Base-by-base conservation (phyloP, 2,329 filamentous ascomycete genomes). In the Fusarium kyushuense region DNA sequence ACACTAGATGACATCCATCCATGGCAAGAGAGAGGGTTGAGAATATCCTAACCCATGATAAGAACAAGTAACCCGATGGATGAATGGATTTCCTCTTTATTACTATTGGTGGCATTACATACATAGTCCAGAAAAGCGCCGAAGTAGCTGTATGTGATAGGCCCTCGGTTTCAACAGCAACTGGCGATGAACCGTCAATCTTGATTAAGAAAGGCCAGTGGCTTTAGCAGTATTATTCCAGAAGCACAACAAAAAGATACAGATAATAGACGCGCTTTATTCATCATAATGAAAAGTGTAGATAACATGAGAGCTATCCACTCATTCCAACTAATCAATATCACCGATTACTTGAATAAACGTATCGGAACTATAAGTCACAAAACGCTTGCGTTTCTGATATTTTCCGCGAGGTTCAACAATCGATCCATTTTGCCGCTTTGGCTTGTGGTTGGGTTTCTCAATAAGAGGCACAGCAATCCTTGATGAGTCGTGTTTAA, bases 381-480 rank as follows among this genome's bases (percentile, higher is more conserved):
- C 33, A 13, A 29, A 40, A 51, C 8, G 40, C 17, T 29, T 19
- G 23, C 3, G 47, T 21, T 23, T 51, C 32, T 33, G 30, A 16
- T 38, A 16, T 16, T 51, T 38, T 12, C n/a, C 27, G 6, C 23
- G 33, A 40, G 10, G 23, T 17, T 17, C 23, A 16, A 29, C 17
- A 13, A n/a, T 51, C 33, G 35, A n/a, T 51, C 33, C 33, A 23
- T 29, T 38, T 25, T n/a, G n/a, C 47, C 47, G 47, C 14, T 33
- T 51, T 51, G 47, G 47, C 47, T 19, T 12, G 23, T 21, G 10
- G 9, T 14, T 14, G 17, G 11, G 13, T 36, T 19, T 40, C 32
- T 48, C n/a, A n/a, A 32, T 36, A 35, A 51, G 47, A 32, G 47
- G 47, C 47, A 27, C 47, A 51, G 47, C 47, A 49, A 49, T 49